Conservation (phyloP, 441 rosid species). For the Manihot esculenta region DNA sequence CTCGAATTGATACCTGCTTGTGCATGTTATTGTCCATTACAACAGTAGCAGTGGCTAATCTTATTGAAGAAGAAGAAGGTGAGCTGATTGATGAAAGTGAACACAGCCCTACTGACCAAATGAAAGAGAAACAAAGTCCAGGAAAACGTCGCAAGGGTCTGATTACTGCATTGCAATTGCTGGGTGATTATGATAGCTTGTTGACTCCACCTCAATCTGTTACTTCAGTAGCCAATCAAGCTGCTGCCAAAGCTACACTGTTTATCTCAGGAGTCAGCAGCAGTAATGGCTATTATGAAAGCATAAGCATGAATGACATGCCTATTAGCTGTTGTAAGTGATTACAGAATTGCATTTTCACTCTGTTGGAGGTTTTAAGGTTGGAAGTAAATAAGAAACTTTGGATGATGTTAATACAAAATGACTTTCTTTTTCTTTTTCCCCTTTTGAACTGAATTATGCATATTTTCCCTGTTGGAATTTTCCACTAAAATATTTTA, state of each 20-base stretch:
- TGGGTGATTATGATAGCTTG: conserved; percentile 84
- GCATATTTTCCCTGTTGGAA: not conserved
- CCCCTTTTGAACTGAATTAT: not conserved
- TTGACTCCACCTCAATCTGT: conserved; percentile 74
- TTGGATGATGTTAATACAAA: not conserved
- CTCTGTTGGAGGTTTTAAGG: not conserved
- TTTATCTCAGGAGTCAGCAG: conserved; percentile 59
- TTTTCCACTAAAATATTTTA: not conserved
- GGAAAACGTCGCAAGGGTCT: conserved; percentile 71
- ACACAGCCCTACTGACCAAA: conserved; percentile 41
- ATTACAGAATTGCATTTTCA: conserved; percentile 8
- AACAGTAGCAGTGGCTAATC: conserved; percentile 72
- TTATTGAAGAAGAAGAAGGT: conserved; percentile 95
- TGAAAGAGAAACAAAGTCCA: conserved; percentile 46
- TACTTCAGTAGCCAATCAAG: conserved; percentile 81
- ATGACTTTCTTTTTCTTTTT: too few species aligned
- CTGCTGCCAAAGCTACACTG: conserved; percentile 85
- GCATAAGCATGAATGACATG: conserved; percentile 75
- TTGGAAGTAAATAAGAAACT: not conserved
- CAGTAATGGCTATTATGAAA: conserved; percentile 64
- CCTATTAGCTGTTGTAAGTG: conserved; percentile 75
- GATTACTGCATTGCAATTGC: conserved; percentile 73
- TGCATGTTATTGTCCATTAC: conserved; percentile 82
- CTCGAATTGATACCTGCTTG: conserved; percentile 82
- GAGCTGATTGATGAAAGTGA: conserved; percentile 59